Evolutionary conservation across 2,329 filamentous ascomycete genomes (phyloP), one percentile per base, ranked within the genome.

Genomic region (Aspergillus caelatus): DNA sequence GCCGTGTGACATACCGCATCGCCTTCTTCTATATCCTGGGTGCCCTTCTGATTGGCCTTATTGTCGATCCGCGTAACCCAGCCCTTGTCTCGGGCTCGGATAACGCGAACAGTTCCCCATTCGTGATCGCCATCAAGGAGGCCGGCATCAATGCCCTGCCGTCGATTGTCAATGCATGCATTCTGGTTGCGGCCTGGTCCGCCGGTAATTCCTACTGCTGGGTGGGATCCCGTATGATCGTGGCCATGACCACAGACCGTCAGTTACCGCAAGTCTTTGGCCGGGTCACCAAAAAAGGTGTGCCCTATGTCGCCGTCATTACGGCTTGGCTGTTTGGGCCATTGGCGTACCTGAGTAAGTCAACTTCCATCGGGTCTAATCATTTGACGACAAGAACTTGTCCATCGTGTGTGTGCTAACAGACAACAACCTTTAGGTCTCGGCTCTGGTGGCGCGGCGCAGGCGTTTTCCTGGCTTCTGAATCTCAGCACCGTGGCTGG

Each of bases 181-280:
- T 80, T 58, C 71, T 80, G 26, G 65, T 78, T 3, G 72, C 76
- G 16, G 77, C 77, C 19, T 80, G 77, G 77, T 78, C 77, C 2
- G 78, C 78, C 0, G 78, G 77, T 21, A 79, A 79, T 65, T 79
- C 78, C 1, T 79, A 79, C 69, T 79, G 77, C 70, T 80, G 78
- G 46, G 80, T 85, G 1, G 87, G 86, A 32, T 87, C 86, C 0
- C 83, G 88, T 54, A 85, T 87, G 39, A 78, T 89, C 5, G 86
- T 87, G 66, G 85, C 84, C 4, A 78, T 89, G 60, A 87, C 87
- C 0, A 81, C 87, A 16, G 86, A 88, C 74, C 78, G 79, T 23
- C 86, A 89, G 65, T 84, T 88, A 0, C 87, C 87, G 0, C 78
- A 80, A 52, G 70, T 88, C 66, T 88, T 88, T 70, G 77, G 85